Conservation (phyloP, 1,284 basidiomycete species). For the Athelia sp. region DNA sequence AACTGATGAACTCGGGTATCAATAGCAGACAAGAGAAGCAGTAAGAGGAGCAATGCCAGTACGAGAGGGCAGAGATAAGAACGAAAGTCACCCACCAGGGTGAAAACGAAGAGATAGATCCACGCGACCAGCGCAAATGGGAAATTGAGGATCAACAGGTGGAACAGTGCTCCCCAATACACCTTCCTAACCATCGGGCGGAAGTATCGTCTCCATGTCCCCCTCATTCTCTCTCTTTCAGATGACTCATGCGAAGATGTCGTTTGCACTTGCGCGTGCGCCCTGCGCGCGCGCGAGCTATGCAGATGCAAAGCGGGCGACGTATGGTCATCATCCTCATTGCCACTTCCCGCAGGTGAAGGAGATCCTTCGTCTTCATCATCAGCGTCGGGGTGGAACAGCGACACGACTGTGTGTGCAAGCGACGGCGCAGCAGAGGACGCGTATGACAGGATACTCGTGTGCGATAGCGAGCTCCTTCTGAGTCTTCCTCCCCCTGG, state of each 20-base stretch:
- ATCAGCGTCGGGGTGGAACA: constrained; percentile 47
- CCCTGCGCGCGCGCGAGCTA: no score
- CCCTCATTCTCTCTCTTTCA: constrained; percentile 3
- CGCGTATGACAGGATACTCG: constrained; percentile 8
- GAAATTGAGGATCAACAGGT: constrained; percentile 68
- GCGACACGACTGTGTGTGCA: constrained; percentile 59
- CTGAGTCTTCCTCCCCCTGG: neutral
- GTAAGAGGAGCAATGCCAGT: no score
- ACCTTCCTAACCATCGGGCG: constrained; percentile 45
- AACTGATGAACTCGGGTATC: no score
- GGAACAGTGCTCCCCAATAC: constrained; percentile 62
- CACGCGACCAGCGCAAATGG: constrained; percentile 68
- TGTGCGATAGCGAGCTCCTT: neutral
- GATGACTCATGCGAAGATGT: no score
- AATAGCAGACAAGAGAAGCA: no score
- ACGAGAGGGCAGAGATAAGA: no score
- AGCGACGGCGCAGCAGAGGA: constrained; percentile 53
- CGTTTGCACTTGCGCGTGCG: no score
- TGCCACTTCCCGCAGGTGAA: no score
- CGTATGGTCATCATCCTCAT: no score
- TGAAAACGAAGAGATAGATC: constrained; percentile 74
- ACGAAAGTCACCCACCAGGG: constrained; percentile 47
- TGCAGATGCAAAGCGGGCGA: no score
- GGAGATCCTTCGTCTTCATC: constrained; percentile 22
- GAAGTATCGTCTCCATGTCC: constrained; percentile 53